Conservation (phyloP, 2,329 filamentous ascomycete species). For the Penicillium sp. region DNA sequence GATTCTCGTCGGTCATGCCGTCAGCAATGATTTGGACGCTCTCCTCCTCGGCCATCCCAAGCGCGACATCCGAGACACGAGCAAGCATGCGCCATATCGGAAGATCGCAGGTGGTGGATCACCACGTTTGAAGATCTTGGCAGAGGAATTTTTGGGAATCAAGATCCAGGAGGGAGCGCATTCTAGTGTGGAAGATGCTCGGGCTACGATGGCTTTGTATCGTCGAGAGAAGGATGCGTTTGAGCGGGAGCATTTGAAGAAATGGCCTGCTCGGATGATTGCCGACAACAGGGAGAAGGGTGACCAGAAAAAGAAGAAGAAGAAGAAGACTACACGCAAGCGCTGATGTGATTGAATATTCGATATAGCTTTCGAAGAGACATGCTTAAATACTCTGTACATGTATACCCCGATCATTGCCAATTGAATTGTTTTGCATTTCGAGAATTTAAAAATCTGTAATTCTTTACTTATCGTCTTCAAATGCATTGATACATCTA, state of each 20-base stretch:
- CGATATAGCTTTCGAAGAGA: slow-evolving; percentile 6
- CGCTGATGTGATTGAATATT: slow-evolving; percentile 29
- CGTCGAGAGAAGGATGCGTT: slow-evolving; percentile 78
- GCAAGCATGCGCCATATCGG: slow-evolving; percentile 70
- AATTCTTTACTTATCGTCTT: background rate
- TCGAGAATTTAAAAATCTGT: background rate
- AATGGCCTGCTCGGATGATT: slow-evolving; percentile 51
- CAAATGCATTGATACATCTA: background rate
- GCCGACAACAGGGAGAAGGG: slow-evolving; percentile 34
- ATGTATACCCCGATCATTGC: slow-evolving; percentile 23
- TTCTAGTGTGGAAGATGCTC: slow-evolving; percentile 70
- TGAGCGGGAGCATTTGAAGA: slow-evolving; percentile 72
- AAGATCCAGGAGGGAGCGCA: slow-evolving; percentile 61
- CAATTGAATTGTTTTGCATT: slow-evolving; percentile 11
- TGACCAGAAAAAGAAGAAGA: slow-evolving; percentile 47
- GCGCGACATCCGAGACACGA: slow-evolving; percentile 79
- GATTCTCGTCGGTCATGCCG: slow-evolving; percentile 78
- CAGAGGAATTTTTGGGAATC: slow-evolving; percentile 55
- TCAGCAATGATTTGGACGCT: slow-evolving; percentile 72
- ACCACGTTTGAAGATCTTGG: slow-evolving; percentile 55
- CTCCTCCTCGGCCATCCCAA: slow-evolving; percentile 76
- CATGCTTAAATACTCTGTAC: slow-evolving; percentile 18
- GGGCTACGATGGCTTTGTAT: slow-evolving; percentile 87
- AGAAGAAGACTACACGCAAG: slow-evolving; percentile 43
- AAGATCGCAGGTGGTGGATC: slow-evolving; percentile 53